Evolutionary conservation across 768 basidiomycete genomes (phyloP).

Genomic region (Leccinum incarnatum): DNA sequence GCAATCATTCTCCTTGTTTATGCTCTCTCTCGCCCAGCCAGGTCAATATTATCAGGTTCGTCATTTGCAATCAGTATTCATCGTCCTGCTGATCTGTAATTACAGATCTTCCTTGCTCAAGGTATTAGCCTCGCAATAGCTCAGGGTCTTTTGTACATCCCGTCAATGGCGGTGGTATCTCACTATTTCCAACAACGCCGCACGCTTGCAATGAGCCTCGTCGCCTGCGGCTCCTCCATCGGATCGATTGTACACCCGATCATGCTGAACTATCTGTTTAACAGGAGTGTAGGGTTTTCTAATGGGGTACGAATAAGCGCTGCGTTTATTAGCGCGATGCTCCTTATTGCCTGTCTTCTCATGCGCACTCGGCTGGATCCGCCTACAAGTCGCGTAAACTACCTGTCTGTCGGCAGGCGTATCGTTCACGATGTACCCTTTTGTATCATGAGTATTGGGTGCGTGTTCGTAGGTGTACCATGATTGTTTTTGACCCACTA

Average conservation of each 20-base stretch:
- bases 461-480: not conserved
- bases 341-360: conserved; percentile 2
- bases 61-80: not conserved
- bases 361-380: not conserved
- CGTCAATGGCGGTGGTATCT: conserved; percentile 41
- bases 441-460: not conserved
- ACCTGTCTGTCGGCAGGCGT: not conserved
- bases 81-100: not conserved
- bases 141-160: conserved; percentile 44
- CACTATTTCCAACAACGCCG: conserved; percentile 19
- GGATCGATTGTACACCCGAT: conserved; percentile 5
- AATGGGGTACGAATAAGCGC: not conserved
- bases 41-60: conserved; percentile 39
- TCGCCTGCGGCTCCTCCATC: conserved; percentile 36
- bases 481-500: not conserved
- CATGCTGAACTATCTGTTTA: conserved; percentile 29
- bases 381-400: not conserved
- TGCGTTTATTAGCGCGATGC: not conserved
- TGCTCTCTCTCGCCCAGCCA: not conserved
- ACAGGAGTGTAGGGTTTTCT: not conserved
- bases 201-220: conserved; percentile 43
- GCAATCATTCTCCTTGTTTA: not conserved
- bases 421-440: not conserved
- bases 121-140: conserved; percentile 46
- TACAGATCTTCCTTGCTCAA: conserved; percentile 46